A percentile compares a stretch with the other conserved stretches of the same genome.
Evolutionary conservation across 139 green algal species (phyloP).

Genomic region (Auxenochlorella pyrenoidosa): DNA sequence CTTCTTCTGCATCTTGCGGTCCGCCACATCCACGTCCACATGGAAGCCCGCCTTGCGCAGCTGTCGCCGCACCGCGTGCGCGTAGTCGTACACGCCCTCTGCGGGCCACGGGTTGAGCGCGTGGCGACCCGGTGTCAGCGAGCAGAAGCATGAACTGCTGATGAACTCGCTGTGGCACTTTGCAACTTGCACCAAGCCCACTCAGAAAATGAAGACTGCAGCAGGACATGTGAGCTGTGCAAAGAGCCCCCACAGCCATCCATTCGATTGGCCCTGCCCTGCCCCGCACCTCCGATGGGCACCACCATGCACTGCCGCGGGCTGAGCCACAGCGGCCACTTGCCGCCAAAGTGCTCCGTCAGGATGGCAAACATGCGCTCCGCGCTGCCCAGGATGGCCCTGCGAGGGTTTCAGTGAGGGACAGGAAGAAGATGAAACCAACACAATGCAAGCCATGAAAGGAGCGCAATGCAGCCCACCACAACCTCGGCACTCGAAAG

Average conservation of each 20-base stretch:
- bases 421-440: background rate
- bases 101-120: background rate
- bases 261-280: too few relatives aligned
- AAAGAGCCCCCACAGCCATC: background rate
- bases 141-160: too few relatives aligned
- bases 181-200: too few relatives aligned
- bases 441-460: too few relatives aligned
- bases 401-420: background rate
- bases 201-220: background rate
- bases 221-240: background rate
- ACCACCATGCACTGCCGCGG: constrained; percentile 98
- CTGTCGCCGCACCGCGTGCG: constrained; percentile 65
- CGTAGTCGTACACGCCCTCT: constrained; percentile 83
- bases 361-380: constrained; percentile 99
- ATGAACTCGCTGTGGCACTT: too few relatives aligned
- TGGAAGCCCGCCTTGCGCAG: constrained; percentile 76
- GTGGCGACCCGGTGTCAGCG: too few relatives aligned
- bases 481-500: too few relatives aligned
- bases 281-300: constrained; percentile 76
- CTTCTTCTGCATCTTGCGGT: constrained; percentile 99
- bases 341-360: constrained; percentile 97
- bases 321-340: constrained; percentile 98
- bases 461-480: too few relatives aligned
- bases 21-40: constrained; percentile 83
- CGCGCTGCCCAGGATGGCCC: constrained; percentile 60